Evolutionary conservation across 192 early-diverging fungal species (phyloP).

Genomic region (Obelidium mucronatum): DNA sequence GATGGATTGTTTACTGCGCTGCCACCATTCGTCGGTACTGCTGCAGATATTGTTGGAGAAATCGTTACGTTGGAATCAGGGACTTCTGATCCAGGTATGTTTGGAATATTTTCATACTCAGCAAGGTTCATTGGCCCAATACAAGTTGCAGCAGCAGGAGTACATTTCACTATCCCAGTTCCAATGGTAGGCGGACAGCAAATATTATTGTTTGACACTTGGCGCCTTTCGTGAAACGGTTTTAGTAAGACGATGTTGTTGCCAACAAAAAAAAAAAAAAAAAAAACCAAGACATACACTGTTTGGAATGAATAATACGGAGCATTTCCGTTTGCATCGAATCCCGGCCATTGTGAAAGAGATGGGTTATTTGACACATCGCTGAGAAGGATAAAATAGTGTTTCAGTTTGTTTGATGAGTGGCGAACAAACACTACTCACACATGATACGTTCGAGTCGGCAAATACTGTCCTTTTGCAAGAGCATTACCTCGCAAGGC

Average conservation of each 20-base stretch:
- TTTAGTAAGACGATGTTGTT: background rate
- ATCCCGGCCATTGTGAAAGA: background rate
- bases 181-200: conserved; percentile 17
- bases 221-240: background rate
- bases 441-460: background rate
- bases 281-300: background rate
- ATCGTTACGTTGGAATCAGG: no score
- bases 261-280: background rate
- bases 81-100: background rate
- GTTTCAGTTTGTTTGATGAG: no score
- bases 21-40: no score
- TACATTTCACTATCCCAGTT: background rate
- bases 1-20: no score
- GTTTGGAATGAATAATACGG: conserved; percentile 2
- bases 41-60: no score
- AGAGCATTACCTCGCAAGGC: conserved; percentile 20
- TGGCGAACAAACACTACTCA: conserved; percentile 13
- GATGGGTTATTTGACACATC: conserved; percentile 27
- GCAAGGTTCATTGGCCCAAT: background rate
- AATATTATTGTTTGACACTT: background rate
- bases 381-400: background rate
- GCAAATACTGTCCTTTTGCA: background rate
- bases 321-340: background rate
- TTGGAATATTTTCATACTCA: no score
- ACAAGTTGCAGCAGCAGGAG: background rate